phyloP scores from a whole-genome alignment of 1,139 yeast genomes.

The Waltiozyma sp. region DNA sequence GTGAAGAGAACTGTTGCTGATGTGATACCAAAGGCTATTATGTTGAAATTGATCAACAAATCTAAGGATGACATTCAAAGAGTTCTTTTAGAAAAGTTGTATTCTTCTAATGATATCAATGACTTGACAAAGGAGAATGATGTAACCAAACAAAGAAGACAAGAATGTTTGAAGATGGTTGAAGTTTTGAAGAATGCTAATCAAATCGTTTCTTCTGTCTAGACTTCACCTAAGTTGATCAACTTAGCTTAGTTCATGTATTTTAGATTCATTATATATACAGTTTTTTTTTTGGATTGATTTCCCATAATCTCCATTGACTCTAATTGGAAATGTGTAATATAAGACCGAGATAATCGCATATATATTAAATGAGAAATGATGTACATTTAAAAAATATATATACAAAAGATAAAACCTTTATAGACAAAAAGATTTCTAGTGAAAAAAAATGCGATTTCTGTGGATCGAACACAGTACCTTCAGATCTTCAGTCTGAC shows the following conservation, averaged over 20 bases:
- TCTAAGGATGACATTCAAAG: slow-evolving; percentile 86
- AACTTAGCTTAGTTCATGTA: not conserved
- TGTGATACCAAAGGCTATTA: slow-evolving; percentile 87
- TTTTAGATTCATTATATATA: not conserved
- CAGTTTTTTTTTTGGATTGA: not conserved
- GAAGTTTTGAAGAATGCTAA: slow-evolving; percentile 82
- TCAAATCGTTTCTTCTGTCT: slow-evolving; percentile 84
- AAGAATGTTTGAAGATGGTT: slow-evolving; percentile 91
- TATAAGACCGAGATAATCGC: too few species aligned
- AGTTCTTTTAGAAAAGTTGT: slow-evolving; percentile 77
- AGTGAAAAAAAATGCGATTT: slow-evolving; percentile 51
- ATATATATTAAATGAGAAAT: too few species aligned
- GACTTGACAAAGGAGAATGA: slow-evolving; percentile 89
- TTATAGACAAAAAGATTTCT: too few species aligned
- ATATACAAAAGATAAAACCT: too few species aligned
- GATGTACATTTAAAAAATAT: too few species aligned
- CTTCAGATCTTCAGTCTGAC: slow-evolving; percentile 86
- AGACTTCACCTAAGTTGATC: slow-evolving; percentile 5
- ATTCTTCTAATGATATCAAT: slow-evolving; percentile 62
- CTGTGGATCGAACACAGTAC: slow-evolving; percentile 86
- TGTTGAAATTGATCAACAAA: slow-evolving; percentile 78
- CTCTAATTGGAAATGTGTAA: too few species aligned
- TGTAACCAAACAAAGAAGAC: slow-evolving; percentile 84
- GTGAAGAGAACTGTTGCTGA: slow-evolving; percentile 92
- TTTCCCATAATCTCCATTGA: too few species aligned